A percentile compares a stretch with the other conserved stretches of the same genome.
phyloP scores from a whole-genome alignment of 306 rosid genomes.

The Quillaja saponaria region DNA sequence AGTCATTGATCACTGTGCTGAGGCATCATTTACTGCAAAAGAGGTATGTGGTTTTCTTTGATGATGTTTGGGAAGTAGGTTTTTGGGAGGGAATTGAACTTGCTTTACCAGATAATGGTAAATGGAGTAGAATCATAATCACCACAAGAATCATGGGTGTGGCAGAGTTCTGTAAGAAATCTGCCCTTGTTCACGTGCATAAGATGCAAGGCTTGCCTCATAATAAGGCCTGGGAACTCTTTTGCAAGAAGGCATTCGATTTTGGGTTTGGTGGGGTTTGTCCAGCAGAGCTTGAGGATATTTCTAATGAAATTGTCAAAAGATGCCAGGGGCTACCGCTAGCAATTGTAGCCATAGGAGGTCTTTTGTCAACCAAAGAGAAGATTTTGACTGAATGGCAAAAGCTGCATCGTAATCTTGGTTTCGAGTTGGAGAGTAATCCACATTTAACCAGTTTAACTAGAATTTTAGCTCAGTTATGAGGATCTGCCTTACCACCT shows the following conservation, averaged over 20 bases:
- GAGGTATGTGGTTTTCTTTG: background rate
- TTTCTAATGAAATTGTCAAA: constrained; percentile 9
- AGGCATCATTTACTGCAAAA: background rate
- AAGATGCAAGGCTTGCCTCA: background rate
- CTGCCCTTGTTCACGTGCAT: background rate
- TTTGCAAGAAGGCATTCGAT: constrained; percentile 22
- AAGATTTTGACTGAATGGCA: background rate
- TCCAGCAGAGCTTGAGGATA: background rate
- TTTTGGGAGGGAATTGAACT: constrained; percentile 15
- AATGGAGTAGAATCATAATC: constrained; percentile 8
- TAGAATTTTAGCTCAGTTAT: background rate
- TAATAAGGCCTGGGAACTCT: constrained; percentile 5
- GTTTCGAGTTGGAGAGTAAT: background rate
- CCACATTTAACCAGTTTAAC: background rate
- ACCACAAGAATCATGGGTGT: constrained; percentile 19
- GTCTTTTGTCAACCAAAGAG: constrained; percentile 4
- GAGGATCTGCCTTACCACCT: constrained; percentile 28
- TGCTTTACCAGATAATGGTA: background rate
- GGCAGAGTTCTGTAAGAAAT: constrained; percentile 1
- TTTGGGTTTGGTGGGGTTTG: background rate
- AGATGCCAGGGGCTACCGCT: constrained; percentile 12
- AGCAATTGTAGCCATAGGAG: constrained; percentile 7
- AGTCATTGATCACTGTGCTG: background rate
- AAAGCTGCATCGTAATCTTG: background rate
- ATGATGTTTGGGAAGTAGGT: constrained; percentile 15